These are phyloP conservation scores for Arabis hirsuta DNA, from an alignment of 345 rosid species.

Conservation along the genomic window DNA sequence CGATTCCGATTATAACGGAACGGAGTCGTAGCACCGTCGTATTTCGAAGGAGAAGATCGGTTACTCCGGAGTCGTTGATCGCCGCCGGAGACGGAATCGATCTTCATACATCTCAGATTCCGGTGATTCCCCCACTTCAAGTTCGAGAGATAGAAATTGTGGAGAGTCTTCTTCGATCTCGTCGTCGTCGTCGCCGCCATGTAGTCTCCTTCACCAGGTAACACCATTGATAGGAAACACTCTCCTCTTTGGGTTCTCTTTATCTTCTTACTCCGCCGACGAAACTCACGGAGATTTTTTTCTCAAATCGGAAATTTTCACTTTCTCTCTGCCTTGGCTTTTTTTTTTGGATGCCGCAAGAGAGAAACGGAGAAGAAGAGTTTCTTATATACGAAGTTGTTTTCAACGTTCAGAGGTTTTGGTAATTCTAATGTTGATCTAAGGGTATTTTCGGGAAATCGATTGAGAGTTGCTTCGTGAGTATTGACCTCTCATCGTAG, in stretches of 20 bases:
- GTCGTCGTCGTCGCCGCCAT: slow-evolving; percentile 47
- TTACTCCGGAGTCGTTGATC: slow-evolving; percentile 32
- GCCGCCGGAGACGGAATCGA: background rate
- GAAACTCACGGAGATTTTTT: background rate
- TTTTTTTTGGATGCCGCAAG: slow-evolving; percentile 40
- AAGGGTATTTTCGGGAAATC: slow-evolving; percentile 36
- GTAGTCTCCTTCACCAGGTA: slow-evolving; percentile 36
- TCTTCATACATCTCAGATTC: slow-evolving; percentile 52
- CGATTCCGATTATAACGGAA: slow-evolving; percentile 30
- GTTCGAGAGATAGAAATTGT: slow-evolving; percentile 56
- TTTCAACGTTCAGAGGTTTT: slow-evolving; percentile 43
- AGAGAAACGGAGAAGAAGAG: slow-evolving; percentile 37
- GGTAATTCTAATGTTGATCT: background rate
- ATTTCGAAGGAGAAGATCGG: slow-evolving; percentile 46
- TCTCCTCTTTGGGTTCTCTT: background rate
- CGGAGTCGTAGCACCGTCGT: background rate
- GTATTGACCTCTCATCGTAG: background rate
- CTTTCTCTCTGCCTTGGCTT: background rate
- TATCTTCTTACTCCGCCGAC: background rate
- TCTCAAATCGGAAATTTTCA: no score
- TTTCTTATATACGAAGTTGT: slow-evolving; percentile 35
- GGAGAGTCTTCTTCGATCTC: slow-evolving; percentile 55
- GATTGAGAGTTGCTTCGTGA: background rate
- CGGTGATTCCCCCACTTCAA: slow-evolving; percentile 61
- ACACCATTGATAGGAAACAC: slow-evolving; percentile 46